These are phyloP conservation scores for Colletotrichum aenigma DNA, from an alignment of 2,329 filamentous ascomycete species.

Conservation along the genomic window DNA sequence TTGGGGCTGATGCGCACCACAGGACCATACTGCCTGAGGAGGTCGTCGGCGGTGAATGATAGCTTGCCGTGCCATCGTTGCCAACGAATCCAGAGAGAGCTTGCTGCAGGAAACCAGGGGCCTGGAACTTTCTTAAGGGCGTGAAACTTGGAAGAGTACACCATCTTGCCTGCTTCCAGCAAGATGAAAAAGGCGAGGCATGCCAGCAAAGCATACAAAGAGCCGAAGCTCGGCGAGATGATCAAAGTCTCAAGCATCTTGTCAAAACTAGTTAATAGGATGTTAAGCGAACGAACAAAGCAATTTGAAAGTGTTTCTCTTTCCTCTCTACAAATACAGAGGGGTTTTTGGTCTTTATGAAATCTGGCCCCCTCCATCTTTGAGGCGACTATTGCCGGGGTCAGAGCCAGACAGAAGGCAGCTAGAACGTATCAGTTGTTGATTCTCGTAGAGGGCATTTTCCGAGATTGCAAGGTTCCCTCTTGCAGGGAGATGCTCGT, in stretches of 20 bases:
- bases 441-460: neutral
- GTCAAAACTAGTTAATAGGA: neutral
- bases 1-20: constrained; percentile 27
- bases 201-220: neutral
- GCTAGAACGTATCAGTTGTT: neutral
- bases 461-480: neutral
- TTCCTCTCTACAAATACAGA: neutral
- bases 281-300: neutral
- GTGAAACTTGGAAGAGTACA: neutral
- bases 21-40: constrained; percentile 24
- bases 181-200: neutral
- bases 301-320: neutral
- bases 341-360: neutral
- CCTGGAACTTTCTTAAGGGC: neutral
- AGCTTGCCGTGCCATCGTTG: constrained; percentile 22
- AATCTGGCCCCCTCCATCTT: neutral
- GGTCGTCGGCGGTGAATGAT: constrained; percentile 17
- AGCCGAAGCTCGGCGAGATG: neutral
- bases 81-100: constrained; percentile 21
- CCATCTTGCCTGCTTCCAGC: neutral
- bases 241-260: neutral
- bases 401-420: neutral
- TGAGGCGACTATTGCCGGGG: neutral
- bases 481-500: neutral
- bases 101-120: constrained; percentile 12